Evolutionary conservation across 2,329 filamentous ascomycete species (phyloP), one percentile per base, ranked within the genome.

Genomic region (Colletotrichum viniferum): DNA sequence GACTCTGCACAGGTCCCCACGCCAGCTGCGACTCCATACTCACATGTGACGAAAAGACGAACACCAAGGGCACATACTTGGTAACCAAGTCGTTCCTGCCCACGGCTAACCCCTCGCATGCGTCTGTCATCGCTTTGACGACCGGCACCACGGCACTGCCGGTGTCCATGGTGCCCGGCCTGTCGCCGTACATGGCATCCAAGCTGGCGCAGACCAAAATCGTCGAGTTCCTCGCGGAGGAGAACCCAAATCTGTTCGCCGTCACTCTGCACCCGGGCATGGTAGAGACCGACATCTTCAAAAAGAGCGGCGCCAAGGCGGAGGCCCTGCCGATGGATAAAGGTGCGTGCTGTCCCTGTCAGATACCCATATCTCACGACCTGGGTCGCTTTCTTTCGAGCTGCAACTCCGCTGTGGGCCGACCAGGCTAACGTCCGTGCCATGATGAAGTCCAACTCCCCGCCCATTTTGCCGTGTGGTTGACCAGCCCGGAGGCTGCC

Each of bases 51-150:
- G 68, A 58, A 56, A 86, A 89, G 62, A 85, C 89, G 70, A 91
- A 91, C 74, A 79, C 90, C 36, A 87, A 86, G 61, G 89, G 89
- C 0, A 80, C 84, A 0, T 88, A 88, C 56, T 82, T 89, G 16
- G 79, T 86, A 21, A 84, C 85, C 4, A 82, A 83, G 24, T 82
- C 85, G 3, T 90, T 91, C 77, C 82, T 92, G 14, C 87, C 88
- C 18, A 74, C 71, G 32, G 62, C 77, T 56, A 58, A 77, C 73
- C 61, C 77, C 52, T 16, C 72, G 14, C 75, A 76, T 26, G 73
- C 73, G 24, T 26, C 78, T 5, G 36, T 81, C 38, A n/a, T 80
- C 8, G 76, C 77, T 28, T 28, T 78, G n/a, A 78, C 77, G 5
- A 78, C 77, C n/a, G 77, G 77, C 36, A 77, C 76, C 32, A 77